A percentile compares a stretch with the other conserved stretches of the same genome.
Conservation (phyloP, 257 asterid species). For the Anisodus tanguticus region DNA sequence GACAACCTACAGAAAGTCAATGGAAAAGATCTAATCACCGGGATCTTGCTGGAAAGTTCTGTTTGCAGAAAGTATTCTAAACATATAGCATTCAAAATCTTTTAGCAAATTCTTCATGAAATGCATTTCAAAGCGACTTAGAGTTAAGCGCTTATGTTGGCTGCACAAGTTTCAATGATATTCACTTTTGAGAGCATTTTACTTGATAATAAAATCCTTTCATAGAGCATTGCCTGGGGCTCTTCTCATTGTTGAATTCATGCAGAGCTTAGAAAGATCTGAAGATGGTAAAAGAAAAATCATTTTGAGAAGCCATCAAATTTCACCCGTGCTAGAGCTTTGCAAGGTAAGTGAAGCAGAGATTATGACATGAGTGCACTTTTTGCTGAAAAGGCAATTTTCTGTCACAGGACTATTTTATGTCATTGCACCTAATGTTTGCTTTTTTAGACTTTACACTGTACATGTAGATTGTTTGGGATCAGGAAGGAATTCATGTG, state of each 20-base stretch:
- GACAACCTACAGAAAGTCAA: neutral
- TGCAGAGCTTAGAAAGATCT: conserved; percentile 79
- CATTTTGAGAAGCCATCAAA: conserved; percentile 74
- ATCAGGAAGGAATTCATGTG: conserved; percentile 1
- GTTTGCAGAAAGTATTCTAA: neutral
- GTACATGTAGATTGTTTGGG: neutral
- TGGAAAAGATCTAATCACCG: neutral
- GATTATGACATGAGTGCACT: neutral
- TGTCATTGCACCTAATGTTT: conserved; percentile 20
- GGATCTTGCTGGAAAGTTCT: neutral
- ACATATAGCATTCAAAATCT: neutral
- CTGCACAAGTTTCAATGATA: neutral
- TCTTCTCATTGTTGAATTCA: conserved; percentile 30
- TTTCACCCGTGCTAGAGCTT: conserved; percentile 80
- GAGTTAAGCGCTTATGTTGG: neutral
- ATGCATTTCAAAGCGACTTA: conserved; percentile 16
- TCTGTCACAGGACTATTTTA: neutral
- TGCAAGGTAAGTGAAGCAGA: conserved; percentile 65
- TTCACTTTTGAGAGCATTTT: conserved; percentile 14
- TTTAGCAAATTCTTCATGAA: neutral
- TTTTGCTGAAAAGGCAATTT: neutral
- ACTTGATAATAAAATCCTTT: neutral
- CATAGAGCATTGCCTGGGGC: neutral
- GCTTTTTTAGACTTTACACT: neutral
- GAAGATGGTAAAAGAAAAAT: conserved; percentile 78